Evolutionary conservation across 306 rosid genomes (phyloP).

Genomic region (Sphenostylis stenocarpa): DNA sequence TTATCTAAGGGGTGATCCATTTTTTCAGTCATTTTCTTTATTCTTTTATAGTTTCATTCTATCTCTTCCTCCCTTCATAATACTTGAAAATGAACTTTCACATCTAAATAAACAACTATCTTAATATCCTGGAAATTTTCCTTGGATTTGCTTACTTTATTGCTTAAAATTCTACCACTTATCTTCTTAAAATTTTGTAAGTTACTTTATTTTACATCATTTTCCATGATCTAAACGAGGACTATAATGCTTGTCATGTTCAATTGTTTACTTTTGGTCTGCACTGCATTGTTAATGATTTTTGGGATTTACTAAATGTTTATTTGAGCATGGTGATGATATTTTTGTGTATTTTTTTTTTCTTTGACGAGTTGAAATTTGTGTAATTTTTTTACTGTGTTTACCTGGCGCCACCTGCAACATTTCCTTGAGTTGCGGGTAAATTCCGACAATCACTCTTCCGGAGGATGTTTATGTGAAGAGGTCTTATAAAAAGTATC

Average conservation of each 20-base stretch:
- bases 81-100: no score
- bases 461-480: slow-evolving; percentile 84
- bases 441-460: slow-evolving; percentile 65
- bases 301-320: background rate
- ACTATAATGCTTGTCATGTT: background rate
- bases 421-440: slow-evolving; percentile 66
- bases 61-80: no score
- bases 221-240: background rate
- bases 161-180: no score
- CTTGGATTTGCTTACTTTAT: no score
- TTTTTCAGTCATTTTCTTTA: no score
- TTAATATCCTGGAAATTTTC: no score
- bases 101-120: no score
- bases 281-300: background rate
- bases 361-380: background rate
- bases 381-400: slow-evolving; percentile 19
- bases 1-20: no score
- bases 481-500: slow-evolving; percentile 68
- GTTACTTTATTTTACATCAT: no score
- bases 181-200: no score
- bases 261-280: background rate
- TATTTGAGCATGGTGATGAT: background rate
- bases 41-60: no score
- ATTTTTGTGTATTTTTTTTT: background rate
- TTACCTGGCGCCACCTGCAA: slow-evolving; percentile 72